A percentile compares a stretch with the other conserved stretches of the same genome.
phyloP scores from a whole-genome alignment of 2,329 filamentous ascomycete genomes.

The Ceratocystis smalleyi region DNA sequence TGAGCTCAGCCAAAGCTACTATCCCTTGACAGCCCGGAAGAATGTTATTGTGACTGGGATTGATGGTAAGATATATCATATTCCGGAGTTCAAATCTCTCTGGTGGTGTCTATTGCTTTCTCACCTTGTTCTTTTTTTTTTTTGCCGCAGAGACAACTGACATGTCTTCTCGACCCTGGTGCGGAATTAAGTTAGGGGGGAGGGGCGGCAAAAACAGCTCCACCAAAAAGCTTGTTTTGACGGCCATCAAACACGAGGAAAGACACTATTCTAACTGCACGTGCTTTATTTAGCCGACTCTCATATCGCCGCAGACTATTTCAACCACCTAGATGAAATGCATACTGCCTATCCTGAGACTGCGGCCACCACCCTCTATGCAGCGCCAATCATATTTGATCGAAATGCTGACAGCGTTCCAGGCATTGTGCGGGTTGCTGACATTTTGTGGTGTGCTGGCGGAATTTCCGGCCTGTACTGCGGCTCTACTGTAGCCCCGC shows the following conservation, averaged over 20 bases:
- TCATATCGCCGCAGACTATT: constrained; percentile 54
- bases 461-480: constrained; percentile 54
- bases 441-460: constrained; percentile 56
- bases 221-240: background rate
- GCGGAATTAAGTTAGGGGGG: background rate
- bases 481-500: constrained; percentile 48
- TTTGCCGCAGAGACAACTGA: background rate
- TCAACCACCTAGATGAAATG: constrained; percentile 46
- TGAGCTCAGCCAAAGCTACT: constrained; percentile 44
- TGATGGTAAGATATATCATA: constrained; percentile 40
- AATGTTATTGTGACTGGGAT: constrained; percentile 56
- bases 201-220: background rate
- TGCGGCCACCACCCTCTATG: constrained; percentile 47
- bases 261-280: constrained; percentile 5
- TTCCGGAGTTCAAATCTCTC: background rate
- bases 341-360: constrained; percentile 45
- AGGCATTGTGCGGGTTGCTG: constrained; percentile 52
- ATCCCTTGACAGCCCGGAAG: constrained; percentile 35
- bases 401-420: constrained; percentile 55
- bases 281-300: constrained; percentile 42
- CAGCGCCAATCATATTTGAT: constrained; percentile 58
- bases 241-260: background rate
- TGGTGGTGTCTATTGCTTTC: background rate
- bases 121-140: background rate
- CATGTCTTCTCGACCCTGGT: background rate